Conservation (phyloP, 306 rosid genomes). For the Trifolium subterraneum region DNA sequence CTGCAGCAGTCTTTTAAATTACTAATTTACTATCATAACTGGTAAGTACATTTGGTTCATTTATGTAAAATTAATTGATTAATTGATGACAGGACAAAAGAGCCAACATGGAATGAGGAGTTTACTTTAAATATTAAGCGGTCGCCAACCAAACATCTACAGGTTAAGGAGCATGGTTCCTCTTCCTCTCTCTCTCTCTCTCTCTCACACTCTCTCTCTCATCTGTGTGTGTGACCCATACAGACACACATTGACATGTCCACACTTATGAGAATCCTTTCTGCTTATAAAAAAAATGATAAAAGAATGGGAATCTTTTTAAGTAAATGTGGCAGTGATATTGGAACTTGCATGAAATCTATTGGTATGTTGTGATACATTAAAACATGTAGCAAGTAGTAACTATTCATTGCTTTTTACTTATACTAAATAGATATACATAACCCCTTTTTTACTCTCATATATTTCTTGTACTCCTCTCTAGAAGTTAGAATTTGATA, state of each 20-base stretch:
- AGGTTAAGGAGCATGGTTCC: slow-evolving; percentile 62
- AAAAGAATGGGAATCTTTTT: not conserved
- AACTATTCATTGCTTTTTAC: too few species aligned
- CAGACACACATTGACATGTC: not conserved
- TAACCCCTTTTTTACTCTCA: too few species aligned
- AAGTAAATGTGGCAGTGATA: slow-evolving; percentile 9
- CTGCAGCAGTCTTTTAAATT: slow-evolving; percentile 32
- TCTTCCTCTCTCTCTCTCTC: slow-evolving; percentile 28
- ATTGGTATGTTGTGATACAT: not conserved
- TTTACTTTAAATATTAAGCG: slow-evolving; percentile 72
- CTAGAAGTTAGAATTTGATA: too few species aligned
- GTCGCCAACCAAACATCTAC: slow-evolving; percentile 65
- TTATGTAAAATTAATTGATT: slow-evolving; percentile 36
- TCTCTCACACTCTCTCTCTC: not conserved
- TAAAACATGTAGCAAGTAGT: not conserved
- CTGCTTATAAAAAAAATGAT: slow-evolving; percentile 13
- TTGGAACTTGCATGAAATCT: slow-evolving; percentile 3
- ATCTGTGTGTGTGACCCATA: not conserved
- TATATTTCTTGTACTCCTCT: too few species aligned
- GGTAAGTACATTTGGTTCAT: slow-evolving; percentile 22
- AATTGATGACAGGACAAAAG: slow-evolving; percentile 62
- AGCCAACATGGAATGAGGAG: slow-evolving; percentile 92
- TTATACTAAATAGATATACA: too few species aligned
- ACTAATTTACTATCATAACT: slow-evolving; percentile 10
- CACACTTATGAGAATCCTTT: slow-evolving; percentile 29